Base-by-base conservation (phyloP, 23 red algal genomes). In the Gracilaria caudata region DNA sequence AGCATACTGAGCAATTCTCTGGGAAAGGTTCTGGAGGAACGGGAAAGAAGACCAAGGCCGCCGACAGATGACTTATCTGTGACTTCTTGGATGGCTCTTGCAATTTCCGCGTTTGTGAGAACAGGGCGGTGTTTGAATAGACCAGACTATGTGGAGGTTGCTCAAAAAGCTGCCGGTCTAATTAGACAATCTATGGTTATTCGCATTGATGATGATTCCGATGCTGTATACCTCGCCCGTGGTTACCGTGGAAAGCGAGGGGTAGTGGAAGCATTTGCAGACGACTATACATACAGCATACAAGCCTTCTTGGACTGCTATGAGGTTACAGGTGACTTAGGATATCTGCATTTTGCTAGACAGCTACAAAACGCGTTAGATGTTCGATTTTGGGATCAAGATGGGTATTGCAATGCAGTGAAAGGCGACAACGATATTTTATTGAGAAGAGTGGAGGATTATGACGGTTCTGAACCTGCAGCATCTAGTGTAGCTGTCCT, bases 391-490 rank as follows among this genome's bases (percentile, higher is more conserved):
- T 82, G 68, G 79, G 81, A 91, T 24, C 55, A 95, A 40, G 93
- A 78, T n/a, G 93, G 83, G 23, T 95, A 95, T 57, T 71, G 57
- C 54, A 83, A 49, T 56, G 68, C 86, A 8, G 81, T 56, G 33
- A 87, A 79, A 35, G 78, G 82, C 6, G 84, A 86, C 23, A 40
- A 85, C 0, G 38, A 74, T 24, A 95, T 95, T 59, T 63, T 95
- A 29, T 34, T 95, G 39, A 66, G 93, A 68, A 53, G 82, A 65
- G 81, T 72, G 36, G 93, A 95, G 46, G 86, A 95, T 36, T 95
- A 95, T 68, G 93, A 95, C 40, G 84, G 93, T 41, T 78, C 93
- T 10, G 93, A 95, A 66, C 93, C 93, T 12, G 72, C 80, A 21
- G 70, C 86, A 46, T 91, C 93, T 17, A 79, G 73, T 24, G 83